Conservation (phyloP, 148 eudicot genomes). For the Selenicereus undatus region DNA sequence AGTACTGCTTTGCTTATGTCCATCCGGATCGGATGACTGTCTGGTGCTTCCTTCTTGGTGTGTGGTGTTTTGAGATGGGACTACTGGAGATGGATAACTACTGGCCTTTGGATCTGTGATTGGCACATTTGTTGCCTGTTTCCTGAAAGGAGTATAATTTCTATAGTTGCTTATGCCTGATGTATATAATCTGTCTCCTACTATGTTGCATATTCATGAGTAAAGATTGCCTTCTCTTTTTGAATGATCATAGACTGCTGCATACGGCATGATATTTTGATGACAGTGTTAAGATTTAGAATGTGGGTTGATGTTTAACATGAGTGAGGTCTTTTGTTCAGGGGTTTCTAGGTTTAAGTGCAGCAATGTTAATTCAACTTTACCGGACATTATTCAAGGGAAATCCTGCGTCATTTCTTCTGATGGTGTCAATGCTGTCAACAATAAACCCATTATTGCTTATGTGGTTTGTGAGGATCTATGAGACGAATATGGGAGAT, state of each 20-base stretch:
- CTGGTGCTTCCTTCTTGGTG: neutral
- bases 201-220: neutral
- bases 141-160: neutral
- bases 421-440: constrained; percentile 57
- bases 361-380: constrained; percentile 68
- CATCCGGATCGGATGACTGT: neutral
- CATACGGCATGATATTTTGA: neutral
- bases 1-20: neutral
- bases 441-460: constrained; percentile 46
- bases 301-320: constrained; percentile 1
- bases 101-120: neutral
- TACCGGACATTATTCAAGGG: constrained; percentile 52
- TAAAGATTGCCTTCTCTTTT: neutral
- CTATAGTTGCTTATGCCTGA: neutral
- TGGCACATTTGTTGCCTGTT: neutral
- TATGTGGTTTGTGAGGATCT: constrained; percentile 58
- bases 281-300: neutral
- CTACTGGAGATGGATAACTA: neutral
- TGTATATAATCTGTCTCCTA: neutral
- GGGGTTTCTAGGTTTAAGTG: constrained; percentile 83
- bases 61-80: neutral
- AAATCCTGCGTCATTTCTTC: constrained; percentile 48
- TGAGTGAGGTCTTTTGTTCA: constrained; percentile 15
- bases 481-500: constrained; percentile 34
- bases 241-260: neutral